Percentiles rank a stretch among this genome's conserved stretches.
Conservation (phyloP, 1,284 basidiomycete species). For the Trametes hirsuta region DNA sequence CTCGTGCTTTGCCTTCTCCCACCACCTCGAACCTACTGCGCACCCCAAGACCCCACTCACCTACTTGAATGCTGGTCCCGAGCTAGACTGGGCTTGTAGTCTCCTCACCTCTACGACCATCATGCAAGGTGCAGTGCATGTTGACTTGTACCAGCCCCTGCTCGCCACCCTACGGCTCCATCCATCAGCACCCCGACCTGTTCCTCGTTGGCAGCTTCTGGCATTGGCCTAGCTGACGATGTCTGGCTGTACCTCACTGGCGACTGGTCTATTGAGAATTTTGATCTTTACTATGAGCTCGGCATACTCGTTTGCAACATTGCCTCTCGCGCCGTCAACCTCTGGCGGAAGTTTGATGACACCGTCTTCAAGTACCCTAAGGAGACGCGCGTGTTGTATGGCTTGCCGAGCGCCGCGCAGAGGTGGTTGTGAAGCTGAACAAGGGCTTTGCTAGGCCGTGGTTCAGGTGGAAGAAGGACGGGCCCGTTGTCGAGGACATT, state of each 20-base stretch:
- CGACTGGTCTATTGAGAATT: conserved; percentile 88
- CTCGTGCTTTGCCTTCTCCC: no score
- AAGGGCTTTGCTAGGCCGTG: conserved; percentile 95
- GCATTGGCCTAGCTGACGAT: conserved; percentile 95
- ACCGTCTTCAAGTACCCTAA: conserved; percentile 94
- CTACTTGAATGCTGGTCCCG: no score
- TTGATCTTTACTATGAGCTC: conserved; percentile 90
- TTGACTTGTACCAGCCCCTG: conserved; percentile 96
- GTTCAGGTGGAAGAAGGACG: conserved; percentile 96
- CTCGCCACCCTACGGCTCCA: conserved; percentile 86
- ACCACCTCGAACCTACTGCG: no score
- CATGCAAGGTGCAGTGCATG: no score
- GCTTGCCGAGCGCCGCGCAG: conserved; percentile 86
- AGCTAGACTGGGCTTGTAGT: no score
- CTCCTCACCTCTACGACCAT: no score
- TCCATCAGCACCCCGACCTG: conserved; percentile 90
- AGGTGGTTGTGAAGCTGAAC: conserved; percentile 92
- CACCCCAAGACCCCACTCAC: no score
- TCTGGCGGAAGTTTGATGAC: conserved; percentile 99
- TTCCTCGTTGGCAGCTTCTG: conserved; percentile 92
- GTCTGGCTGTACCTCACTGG: conserved; percentile 97
- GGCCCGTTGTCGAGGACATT: conserved; percentile 81
- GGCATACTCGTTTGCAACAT: conserved; percentile 99
- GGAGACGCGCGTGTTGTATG: conserved; percentile 88
- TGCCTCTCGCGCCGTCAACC: conserved; percentile 92